Percentiles rank a stretch among this genome's conserved stretches.
Evolutionary conservation across 192 early-diverging fungal genomes (phyloP).

Genomic region (Endogone sp.): DNA sequence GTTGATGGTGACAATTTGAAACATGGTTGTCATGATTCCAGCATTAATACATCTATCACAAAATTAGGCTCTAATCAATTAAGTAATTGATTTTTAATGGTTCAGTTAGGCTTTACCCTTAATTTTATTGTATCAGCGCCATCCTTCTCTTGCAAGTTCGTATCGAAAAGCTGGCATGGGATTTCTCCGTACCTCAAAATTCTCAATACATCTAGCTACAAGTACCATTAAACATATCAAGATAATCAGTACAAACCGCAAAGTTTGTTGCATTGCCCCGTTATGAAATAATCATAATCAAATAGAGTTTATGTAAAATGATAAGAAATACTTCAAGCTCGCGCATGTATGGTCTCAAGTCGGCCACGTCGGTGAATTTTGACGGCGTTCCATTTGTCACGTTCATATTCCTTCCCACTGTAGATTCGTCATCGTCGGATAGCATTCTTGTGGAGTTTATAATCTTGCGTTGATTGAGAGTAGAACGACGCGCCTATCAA

Average conservation of each 20-base stretch:
- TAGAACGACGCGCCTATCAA: slow-evolving; percentile 3
- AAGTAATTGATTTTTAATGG: too few relatives aligned
- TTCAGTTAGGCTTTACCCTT: too few relatives aligned
- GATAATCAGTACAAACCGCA: too few relatives aligned
- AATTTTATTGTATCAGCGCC: not conserved
- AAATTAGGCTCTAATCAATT: too few relatives aligned
- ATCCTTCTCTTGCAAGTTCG: not conserved
- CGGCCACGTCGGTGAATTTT: slow-evolving; percentile 7
- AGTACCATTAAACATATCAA: not conserved
- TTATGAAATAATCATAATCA: not conserved
- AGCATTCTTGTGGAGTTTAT: not conserved
- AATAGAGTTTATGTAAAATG: not conserved
- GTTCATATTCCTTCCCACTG: not conserved
- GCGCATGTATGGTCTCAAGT: slow-evolving; percentile 26
- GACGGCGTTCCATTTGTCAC: not conserved
- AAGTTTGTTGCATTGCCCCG: too few relatives aligned
- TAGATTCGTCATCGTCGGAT: slow-evolving; percentile 1
- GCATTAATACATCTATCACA: not conserved
- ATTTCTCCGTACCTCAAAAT: not conserved
- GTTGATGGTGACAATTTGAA: not conserved
- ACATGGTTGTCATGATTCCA: too few relatives aligned
- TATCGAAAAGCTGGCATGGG: not conserved
- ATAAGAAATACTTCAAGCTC: slow-evolving; percentile 25
- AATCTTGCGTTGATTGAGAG: slow-evolving; percentile 8
- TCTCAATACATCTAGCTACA: not conserved